Conservation (phyloP, 345 rosid genomes). For the Citrus cavaleriei region DNA sequence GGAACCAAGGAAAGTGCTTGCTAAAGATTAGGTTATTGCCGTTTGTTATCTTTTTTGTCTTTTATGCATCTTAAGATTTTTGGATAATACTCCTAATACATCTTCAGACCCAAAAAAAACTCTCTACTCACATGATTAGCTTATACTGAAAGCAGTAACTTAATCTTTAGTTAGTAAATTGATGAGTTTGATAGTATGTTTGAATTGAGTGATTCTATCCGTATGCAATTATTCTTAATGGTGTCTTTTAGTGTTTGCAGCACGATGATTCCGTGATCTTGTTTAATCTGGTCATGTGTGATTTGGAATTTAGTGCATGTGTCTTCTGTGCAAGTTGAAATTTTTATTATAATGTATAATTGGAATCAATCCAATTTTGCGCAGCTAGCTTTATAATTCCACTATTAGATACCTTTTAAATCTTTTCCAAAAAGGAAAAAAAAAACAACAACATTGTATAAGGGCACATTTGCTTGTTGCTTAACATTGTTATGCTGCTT, state of each 20-base stretch:
- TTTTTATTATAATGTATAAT: not conserved
- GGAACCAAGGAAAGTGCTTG: constrained; percentile 2
- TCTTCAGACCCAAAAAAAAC: not conserved
- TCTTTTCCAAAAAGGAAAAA: not conserved
- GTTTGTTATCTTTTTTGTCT: not conserved
- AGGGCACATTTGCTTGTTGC: not conserved
- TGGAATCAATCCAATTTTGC: not conserved
- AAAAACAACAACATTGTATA: not conserved
- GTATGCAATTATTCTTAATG: not conserved
- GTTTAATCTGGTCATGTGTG: not conserved
- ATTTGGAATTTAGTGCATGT: constrained; percentile 1
- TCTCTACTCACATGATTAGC: not conserved
- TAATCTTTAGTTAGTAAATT: not conserved
- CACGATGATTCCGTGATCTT: constrained; percentile 2
- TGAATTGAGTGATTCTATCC: constrained; percentile 4
- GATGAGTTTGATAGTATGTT: not conserved
- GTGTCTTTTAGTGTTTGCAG: constrained; percentile 4
- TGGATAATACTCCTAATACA: not conserved
- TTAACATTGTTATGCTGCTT: not conserved
- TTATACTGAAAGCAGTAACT: not conserved
- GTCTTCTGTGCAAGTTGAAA: not conserved
- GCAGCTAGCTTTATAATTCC: not conserved
- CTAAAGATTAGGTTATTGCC: not conserved
- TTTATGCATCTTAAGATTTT: not conserved
- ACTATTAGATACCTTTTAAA: not conserved